Conservation (phyloP, 1,284 basidiomycete genomes). For the Ganoderma lingzhi region DNA sequence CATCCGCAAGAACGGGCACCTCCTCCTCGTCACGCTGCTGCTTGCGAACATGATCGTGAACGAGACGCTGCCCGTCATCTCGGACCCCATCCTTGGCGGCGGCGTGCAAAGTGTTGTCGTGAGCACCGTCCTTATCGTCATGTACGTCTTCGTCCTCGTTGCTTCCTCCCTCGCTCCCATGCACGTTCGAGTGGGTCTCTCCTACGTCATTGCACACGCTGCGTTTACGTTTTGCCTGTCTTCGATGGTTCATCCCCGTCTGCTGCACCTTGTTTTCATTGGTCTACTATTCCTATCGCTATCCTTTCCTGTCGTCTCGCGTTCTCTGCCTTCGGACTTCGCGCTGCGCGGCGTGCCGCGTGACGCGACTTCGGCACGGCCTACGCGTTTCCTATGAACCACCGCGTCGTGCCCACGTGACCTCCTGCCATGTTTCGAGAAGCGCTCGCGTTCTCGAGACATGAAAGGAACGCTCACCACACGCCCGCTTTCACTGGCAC, state of each 20-base stretch:
- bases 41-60: conserved; percentile 92
- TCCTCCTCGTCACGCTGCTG: conserved; percentile 84
- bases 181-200: not conserved
- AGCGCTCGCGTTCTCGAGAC: not conserved
- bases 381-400: conserved; percentile 21
- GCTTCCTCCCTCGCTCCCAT: not conserved
- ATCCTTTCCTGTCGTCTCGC: not conserved
- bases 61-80: conserved; percentile 91
- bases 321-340: conserved; percentile 11
- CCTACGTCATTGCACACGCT: not conserved
- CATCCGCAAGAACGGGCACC: conserved; percentile 85
- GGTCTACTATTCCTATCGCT: not conserved
- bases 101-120: conserved; percentile 84
- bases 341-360: conserved; percentile 12
- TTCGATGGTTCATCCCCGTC: not conserved
- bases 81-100: conserved; percentile 88
- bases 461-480: not conserved
- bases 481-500: not conserved
- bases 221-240: not conserved
- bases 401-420: conserved; percentile 26
- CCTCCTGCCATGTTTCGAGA: not conserved
- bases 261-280: not conserved
- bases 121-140: conserved; percentile 87
- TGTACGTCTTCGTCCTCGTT: conserved; percentile 57
- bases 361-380: conserved; percentile 23